phyloP scores from a whole-genome alignment of 2,329 filamentous ascomycete species.

The Tolypocladium amazonense region DNA sequence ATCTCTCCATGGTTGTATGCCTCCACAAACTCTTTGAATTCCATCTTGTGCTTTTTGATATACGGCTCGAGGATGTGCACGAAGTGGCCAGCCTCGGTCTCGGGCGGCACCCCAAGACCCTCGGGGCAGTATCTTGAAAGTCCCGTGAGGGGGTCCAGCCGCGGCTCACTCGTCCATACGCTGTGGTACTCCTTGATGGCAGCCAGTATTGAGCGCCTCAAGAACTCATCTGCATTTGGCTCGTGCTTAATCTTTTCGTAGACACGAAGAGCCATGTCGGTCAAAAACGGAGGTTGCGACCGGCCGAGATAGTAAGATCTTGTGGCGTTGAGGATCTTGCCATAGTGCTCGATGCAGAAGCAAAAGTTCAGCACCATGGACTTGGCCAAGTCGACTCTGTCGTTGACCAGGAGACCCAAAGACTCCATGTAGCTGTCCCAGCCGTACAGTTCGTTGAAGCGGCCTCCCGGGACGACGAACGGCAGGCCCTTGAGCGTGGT shows the following conservation, averaged over 20 bases:
- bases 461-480: conserved; percentile 93
- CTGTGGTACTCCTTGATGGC: conserved; percentile 95
- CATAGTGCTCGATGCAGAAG: conserved; percentile 97
- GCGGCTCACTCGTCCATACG: conserved; percentile 73
- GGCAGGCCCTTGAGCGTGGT: conserved; percentile 70
- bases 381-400: conserved; percentile 79
- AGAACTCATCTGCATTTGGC: conserved; percentile 68
- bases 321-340: conserved; percentile 96
- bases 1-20: conserved; percentile 77
- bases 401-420: conserved; percentile 75
- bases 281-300: conserved; percentile 93
- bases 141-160: conserved; percentile 66
- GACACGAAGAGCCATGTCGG: conserved; percentile 90
- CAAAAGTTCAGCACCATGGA: conserved; percentile 94
- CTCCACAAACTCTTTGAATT: conserved; percentile 72
- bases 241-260: conserved; percentile 91
- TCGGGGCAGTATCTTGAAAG: conserved; percentile 78
- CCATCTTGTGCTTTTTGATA: conserved; percentile 72
- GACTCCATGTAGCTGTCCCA: conserved; percentile 99
- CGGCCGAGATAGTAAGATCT: conserved; percentile 90
- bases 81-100: conserved; percentile 84
- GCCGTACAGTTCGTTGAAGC: conserved; percentile 97
- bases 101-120: conserved; percentile 77
- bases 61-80: conserved; percentile 74
- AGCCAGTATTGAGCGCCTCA: conserved; percentile 69